Evolutionary conservation across 345 rosid genomes (phyloP), one percentile per base, ranked within the genome.

Genomic region (Clarkia xantiana): DNA sequence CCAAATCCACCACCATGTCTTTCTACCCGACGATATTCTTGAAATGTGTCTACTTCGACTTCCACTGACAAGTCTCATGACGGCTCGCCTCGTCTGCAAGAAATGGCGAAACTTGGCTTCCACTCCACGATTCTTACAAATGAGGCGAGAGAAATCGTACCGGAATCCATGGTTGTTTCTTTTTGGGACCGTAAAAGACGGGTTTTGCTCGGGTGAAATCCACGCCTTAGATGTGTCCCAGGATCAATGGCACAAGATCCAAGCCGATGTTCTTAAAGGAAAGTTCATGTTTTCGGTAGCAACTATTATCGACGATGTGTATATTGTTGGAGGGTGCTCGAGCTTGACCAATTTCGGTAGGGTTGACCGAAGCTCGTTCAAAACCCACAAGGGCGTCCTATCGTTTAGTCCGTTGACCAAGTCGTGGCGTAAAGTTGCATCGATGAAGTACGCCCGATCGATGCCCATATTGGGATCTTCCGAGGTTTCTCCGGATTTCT

Each of bases 11-110:
- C 6, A 15, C 40, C 71, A 90, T 22, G 58, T 76, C 39, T 86
- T 76, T 64, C 83, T 91, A 43, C 98, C 96, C 0, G 94, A 86
- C 50, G 98, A 91, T 52, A 72, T 91, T 51, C 56, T 91, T 40
- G 98, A 91, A 68, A 64, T 91, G 86, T 91, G 96, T 45, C 78
- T 91, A 75, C 68, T 86, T 58, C 78, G 94, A 59, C 86, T 91
- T 49, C 98, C 98, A 6, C 52, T 91, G 63, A 73, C 75, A 42
- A 76, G 85, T 52, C 74, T 91, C 46, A 61, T 84, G 94, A 91
- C 67, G 54, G 83, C 96, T 5, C 93, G 89, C 14, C 94, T 84
- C 36, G 98, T 91, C 38, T 91, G 98, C 72, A 86, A 76, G 79
- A 91, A 78, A 61, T 91, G 98, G 98, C 70, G 81, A 57, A 57